Conservation (phyloP, 179 eudicot species). For the Sideroxylon spinosum region DNA sequence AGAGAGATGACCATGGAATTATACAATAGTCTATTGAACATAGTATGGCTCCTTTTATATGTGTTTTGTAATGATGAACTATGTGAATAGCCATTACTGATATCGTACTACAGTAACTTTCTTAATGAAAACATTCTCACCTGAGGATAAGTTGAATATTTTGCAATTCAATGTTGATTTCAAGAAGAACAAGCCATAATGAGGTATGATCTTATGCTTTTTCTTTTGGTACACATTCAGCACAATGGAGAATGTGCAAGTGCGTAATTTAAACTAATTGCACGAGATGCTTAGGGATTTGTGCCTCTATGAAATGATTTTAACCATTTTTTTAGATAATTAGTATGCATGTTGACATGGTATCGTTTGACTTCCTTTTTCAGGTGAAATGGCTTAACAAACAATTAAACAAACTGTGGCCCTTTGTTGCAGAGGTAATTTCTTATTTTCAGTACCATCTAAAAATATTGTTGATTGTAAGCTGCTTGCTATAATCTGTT, state of each 20-base stretch:
- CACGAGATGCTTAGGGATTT: not conserved
- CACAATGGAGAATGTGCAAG: too few relatives aligned
- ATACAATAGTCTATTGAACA: too few relatives aligned
- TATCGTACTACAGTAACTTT: not conserved
- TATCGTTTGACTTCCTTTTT: conserved; percentile 18
- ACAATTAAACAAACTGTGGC: conserved; percentile 83
- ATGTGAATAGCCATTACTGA: too few relatives aligned
- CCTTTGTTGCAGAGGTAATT: conserved; percentile 90
- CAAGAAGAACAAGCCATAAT: not conserved
- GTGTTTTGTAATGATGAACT: too few relatives aligned
- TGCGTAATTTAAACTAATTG: too few relatives aligned
- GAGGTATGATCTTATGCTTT: not conserved
- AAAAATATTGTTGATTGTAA: too few relatives aligned
- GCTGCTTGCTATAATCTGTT: not conserved
- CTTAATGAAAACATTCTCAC: not conserved
- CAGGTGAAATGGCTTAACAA: conserved; percentile 96
- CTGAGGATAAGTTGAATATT: not conserved
- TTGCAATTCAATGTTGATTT: not conserved
- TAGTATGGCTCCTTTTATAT: too few relatives aligned
- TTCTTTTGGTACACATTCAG: not conserved
- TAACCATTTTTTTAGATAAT: not conserved
- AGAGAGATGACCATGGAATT: too few relatives aligned
- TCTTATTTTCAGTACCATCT: conserved; percentile 6
- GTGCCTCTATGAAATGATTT: not conserved
- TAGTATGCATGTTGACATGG: not conserved